Percentiles rank a stretch among this genome's conserved stretches.
Conservation (phyloP, 768 basidiomycete genomes). For the Rhizopogon rudus region DNA sequence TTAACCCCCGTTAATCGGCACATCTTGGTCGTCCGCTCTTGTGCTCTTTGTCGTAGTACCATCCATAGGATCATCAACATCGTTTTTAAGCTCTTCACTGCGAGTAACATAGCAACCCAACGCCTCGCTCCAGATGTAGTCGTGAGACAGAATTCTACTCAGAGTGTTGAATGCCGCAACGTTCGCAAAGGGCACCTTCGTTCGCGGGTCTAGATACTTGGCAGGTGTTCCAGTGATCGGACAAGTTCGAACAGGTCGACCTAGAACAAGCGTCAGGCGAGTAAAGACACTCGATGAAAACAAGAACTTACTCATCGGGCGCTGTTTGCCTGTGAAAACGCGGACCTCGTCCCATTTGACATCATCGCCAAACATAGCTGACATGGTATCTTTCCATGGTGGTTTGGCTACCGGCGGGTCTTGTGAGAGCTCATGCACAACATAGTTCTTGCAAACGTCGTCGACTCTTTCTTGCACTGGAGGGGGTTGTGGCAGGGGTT, state of each 20-base stretch:
- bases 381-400: slow-evolving; percentile 68
- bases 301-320: slow-evolving; percentile 51
- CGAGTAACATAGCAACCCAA: slow-evolving; percentile 37
- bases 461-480: slow-evolving; percentile 34
- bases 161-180: slow-evolving; percentile 60
- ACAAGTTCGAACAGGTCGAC: slow-evolving; percentile 61
- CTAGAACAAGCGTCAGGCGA: slow-evolving; percentile 30
- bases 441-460: slow-evolving; percentile 61
- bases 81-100: background rate
- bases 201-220: slow-evolving; percentile 74
- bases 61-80: slow-evolving; percentile 2
- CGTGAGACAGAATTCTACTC: slow-evolving; percentile 56
- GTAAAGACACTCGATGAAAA: background rate
- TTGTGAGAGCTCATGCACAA: slow-evolving; percentile 60
- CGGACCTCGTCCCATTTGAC: slow-evolving; percentile 73
- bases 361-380: slow-evolving; percentile 81
- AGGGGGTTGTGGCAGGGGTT: slow-evolving; percentile 6
- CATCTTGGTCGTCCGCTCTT: slow-evolving; percentile 4
- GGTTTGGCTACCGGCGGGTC: slow-evolving; percentile 44
- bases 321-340: slow-evolving; percentile 58
- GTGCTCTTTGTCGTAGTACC: background rate
- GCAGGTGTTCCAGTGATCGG: slow-evolving; percentile 77
- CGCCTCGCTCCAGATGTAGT: slow-evolving; percentile 58
- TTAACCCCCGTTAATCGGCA: background rate
- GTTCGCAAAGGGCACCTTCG: slow-evolving; percentile 76